Evolutionary conservation across 306 rosid species (phyloP), one percentile per base, ranked within the genome.

Genomic region (Hylodesmum podocarpum): DNA sequence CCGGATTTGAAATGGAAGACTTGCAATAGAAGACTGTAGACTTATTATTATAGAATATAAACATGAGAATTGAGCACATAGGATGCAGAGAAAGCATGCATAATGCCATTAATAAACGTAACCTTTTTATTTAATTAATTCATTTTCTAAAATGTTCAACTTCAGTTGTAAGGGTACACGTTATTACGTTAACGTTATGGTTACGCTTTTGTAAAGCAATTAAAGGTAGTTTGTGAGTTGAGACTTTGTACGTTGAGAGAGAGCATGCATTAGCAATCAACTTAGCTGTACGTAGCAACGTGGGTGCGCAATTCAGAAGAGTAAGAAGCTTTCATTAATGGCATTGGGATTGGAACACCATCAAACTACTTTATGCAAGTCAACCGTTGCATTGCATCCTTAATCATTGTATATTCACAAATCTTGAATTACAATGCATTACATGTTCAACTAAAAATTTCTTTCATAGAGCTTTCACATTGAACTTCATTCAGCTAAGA

Each of bases 131-230:
- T n/a, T 53, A 19, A n/a, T n/a, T n/a, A n/a, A n/a, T 53, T 3
- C 24, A 0, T 8, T 18, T 54, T 22, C 6, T n/a, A 5, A 24
- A 24, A 54, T 24, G 15, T 8, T 16, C 16, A 22, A 39, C 51
- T 49, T 63, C 65, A 76, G 50, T 24, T 44, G 10, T 43, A 73
- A 43, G 76, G 16, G n/a, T 66, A 72, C 81, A 54, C 57, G 43
- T 37, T 13, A 49, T n/a, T n/a, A n/a, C n/a, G n/a, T n/a, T n/a
- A n/a, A 78, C 73, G 75, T 85, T 66, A 36, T 34, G 66, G 5
- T 44, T 72, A 78, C 84, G 76, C 54, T 13, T 6, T n/a, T n/a
- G 11, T 55, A 13, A 27, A 6, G 70, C 18, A 14, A n/a, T 8
- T 43, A 65, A 36, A 16, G 73, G 9, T 43, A 27, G 75, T 33